Evolutionary conservation across 345 rosid genomes (phyloP), one percentile per base, ranked within the genome.

Genomic region (Citropsis articulata): DNA sequence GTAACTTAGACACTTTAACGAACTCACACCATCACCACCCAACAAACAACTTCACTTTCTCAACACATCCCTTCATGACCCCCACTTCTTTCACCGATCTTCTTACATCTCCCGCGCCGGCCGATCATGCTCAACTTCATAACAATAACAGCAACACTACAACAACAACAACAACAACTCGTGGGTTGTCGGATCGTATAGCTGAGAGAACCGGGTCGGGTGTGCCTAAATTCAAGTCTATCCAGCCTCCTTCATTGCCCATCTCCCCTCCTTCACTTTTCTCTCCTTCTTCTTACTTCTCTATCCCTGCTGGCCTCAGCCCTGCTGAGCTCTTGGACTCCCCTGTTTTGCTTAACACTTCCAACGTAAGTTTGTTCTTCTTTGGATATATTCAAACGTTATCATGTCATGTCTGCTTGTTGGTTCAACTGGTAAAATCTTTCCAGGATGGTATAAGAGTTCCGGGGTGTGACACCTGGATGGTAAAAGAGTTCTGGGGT

Each of bases 181-280:
- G 73, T n/a, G 80, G 89, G 16, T 67, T 77, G 12, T 76, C 86
- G 27, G 95, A 89, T 64, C 87, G 81, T 42, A 83, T 87, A 61
- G 87, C 84, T 0, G 92, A 91, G 76, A 81, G 87, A 68, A 88
- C 87, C 22, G 93, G 93, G 30, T 88, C 93, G 0, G 94, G 92
- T 71, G 88, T 93, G 3, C 98, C 98, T 0, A 95, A 93, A 83
- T 95, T 93, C 84, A 95, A 93, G 84, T 86, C 99, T 16, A 85
- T 86, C 63, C 88, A 91, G 4, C 96, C 96, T 7, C 95, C 95
- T 73, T 89, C 97, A 40, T 85, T 93, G 7, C 99, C 97, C 33
- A 81, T 95, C 71, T 91, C 99, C 67, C 92, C 94, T 25, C 93
- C 90, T 48, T 35, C 85, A 68, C 38, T 75, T 14, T 81, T 91